phyloP scores from a whole-genome alignment of 352 stramenopile species.

The Globisporangium carolinianum region DNA sequence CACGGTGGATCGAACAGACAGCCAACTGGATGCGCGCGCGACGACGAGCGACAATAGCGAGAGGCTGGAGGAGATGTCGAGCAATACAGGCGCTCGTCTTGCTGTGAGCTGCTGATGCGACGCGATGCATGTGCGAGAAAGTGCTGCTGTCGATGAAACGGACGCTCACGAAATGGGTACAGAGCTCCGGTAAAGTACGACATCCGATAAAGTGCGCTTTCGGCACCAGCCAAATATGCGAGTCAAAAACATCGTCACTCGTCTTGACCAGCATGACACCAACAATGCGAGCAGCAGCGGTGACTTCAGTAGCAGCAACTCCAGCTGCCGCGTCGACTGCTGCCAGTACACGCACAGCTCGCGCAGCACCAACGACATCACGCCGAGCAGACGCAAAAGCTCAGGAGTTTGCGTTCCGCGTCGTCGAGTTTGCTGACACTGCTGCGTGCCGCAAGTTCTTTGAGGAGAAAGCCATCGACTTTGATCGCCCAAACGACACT shows the following conservation, averaged over 20 bases:
- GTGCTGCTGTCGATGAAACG: slow-evolving; percentile 8
- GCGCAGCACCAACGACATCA: background rate
- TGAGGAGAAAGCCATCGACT: slow-evolving; percentile 45
- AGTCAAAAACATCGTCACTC: background rate
- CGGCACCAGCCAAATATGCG: no score
- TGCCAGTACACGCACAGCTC: no score
- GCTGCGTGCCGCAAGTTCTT: slow-evolving; percentile 58
- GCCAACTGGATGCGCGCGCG: no score
- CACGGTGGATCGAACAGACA: no score
- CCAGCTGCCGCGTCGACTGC: no score
- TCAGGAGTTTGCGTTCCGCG: slow-evolving; percentile 66
- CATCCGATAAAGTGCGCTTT: slow-evolving; percentile 5
- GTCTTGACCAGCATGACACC: no score
- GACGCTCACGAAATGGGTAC: slow-evolving; percentile 6
- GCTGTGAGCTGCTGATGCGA: background rate
- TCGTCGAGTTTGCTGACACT: slow-evolving; percentile 68
- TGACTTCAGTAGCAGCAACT: background rate
- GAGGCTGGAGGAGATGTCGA: background rate
- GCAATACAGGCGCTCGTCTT: background rate
- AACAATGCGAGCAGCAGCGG: background rate
- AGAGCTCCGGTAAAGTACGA: background rate
- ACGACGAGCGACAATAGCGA: no score
- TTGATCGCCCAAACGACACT: slow-evolving; percentile 43
- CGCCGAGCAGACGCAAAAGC: slow-evolving; percentile 15
- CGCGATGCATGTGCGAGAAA: background rate